Percentiles rank a stretch among this genome's conserved stretches.
phyloP scores from a whole-genome alignment of 1,284 basidiomycete species.

The Grifola frondosa region DNA sequence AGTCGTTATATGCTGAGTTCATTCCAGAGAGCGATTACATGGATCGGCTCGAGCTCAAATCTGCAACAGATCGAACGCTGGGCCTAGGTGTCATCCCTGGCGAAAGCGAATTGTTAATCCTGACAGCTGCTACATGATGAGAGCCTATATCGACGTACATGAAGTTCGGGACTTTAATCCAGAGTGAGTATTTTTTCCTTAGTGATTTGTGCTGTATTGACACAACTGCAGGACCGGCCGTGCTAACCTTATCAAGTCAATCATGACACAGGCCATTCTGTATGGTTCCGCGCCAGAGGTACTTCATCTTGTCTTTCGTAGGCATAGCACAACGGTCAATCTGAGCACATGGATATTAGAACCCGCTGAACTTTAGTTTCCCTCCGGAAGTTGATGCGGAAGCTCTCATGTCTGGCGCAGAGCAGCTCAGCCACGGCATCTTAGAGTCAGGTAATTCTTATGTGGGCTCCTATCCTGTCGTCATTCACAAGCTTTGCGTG shows the following conservation, averaged over 20 bases:
- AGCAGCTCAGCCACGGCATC: slow-evolving; percentile 76
- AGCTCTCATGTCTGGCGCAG: slow-evolving; percentile 77
- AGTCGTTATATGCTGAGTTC: not conserved
- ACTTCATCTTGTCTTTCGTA: slow-evolving; percentile 17
- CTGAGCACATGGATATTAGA: slow-evolving; percentile 42
- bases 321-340: not conserved
- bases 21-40: slow-evolving; percentile 63
- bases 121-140: slow-evolving; percentile 71
- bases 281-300: slow-evolving; percentile 72
- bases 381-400: slow-evolving; percentile 78
- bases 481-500: not conserved
- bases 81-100: slow-evolving; percentile 59
- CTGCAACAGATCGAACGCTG: slow-evolving; percentile 62
- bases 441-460: slow-evolving; percentile 57
- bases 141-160: slow-evolving; percentile 59
- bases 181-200: slow-evolving; percentile 43
- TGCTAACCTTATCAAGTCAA: slow-evolving; percentile 74
- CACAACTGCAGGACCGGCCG: slow-evolving; percentile 49
- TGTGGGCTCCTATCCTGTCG: not conserved
- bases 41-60: slow-evolving; percentile 72
- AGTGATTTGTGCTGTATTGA: not conserved
- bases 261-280: slow-evolving; percentile 85
- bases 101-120: slow-evolving; percentile 55
- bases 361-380: slow-evolving; percentile 84
- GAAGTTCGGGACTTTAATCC: slow-evolving; percentile 56